Conservation (phyloP, 2,329 filamentous ascomycete species). For the Ceratocystis alfenasii region DNA sequence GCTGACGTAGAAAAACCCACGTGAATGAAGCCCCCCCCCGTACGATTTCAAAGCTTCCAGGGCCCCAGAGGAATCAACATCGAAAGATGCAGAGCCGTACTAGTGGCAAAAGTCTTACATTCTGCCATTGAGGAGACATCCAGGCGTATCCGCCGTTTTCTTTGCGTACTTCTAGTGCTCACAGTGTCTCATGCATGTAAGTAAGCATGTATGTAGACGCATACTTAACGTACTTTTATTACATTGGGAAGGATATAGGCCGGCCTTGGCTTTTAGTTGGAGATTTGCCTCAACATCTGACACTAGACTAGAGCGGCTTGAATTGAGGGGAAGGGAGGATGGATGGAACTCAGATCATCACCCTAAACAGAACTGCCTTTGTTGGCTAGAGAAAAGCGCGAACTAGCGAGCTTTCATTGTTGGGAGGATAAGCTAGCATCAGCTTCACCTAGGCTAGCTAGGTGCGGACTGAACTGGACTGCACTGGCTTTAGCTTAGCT, state of each 20-base stretch:
- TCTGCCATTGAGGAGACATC: no score
- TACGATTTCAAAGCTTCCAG: no score
- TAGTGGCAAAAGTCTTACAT: no score
- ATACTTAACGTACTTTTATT: background rate
- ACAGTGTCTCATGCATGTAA: background rate
- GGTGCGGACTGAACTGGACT: background rate
- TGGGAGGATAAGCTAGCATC: background rate
- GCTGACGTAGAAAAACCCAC: no score
- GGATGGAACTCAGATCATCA: background rate
- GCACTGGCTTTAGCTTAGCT: no score
- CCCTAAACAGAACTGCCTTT: background rate
- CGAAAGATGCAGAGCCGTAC: no score
- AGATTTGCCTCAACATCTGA: background rate
- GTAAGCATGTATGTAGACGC: background rate
- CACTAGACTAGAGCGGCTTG: background rate
- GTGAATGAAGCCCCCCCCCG: no score
- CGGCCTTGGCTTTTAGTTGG: background rate
- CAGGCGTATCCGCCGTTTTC: background rate
- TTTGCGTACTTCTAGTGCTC: background rate
- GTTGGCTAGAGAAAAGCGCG: slow-evolving; percentile 6
- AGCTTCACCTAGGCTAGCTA: background rate
- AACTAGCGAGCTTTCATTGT: slow-evolving; percentile 12
- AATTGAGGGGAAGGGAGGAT: background rate
- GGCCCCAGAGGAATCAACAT: no score
- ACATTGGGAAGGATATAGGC: background rate